These are phyloP conservation scores for Globisporangium okanoganense DNA, from an alignment of 352 stramenopile genomes.

Conservation along the genomic window DNA sequence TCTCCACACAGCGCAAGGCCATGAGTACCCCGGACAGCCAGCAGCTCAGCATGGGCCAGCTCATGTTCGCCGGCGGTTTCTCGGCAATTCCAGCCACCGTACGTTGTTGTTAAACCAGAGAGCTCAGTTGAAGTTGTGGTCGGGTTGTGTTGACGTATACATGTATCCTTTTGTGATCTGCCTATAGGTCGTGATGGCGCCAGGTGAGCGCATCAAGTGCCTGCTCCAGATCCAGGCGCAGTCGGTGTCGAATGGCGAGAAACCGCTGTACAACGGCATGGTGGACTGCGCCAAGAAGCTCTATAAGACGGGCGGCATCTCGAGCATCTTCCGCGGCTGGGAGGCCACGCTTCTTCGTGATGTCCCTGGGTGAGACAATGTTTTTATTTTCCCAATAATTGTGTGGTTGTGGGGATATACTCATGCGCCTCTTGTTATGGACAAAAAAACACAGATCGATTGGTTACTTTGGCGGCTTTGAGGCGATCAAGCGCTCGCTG, in stretches of 20 bases:
- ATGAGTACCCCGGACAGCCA: constrained; percentile 53
- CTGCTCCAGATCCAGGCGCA: constrained; percentile 92
- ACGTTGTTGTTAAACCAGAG: constrained; percentile 1
- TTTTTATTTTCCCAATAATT: not conserved
- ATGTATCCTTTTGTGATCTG: not conserved
- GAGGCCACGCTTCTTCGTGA: constrained; percentile 94
- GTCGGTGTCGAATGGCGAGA: constrained; percentile 68
- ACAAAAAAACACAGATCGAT: constrained; percentile 59
- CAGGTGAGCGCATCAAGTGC: constrained; percentile 97
- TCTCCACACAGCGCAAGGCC: constrained; percentile 44
- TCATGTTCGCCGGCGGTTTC: constrained; percentile 90
- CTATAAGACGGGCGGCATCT: constrained; percentile 88
- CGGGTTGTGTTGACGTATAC: constrained; percentile 5
- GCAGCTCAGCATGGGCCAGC: constrained; percentile 72
- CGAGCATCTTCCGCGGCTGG: constrained; percentile 94
- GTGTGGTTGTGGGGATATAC: not conserved
- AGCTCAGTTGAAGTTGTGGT: not conserved
- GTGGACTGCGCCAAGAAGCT: constrained; percentile 93
- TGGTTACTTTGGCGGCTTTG: constrained; percentile 95
- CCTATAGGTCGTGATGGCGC: constrained; percentile 87
- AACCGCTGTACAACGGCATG: constrained; percentile 93
- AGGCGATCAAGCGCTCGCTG: constrained; percentile 87
- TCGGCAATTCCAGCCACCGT: constrained; percentile 82
- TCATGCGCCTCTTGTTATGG: not conserved
- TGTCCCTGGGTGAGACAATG: constrained; percentile 80